A percentile compares a stretch with the other conserved stretches of the same genome.
Conservation (phyloP, 352 stramenopile genomes). For the Phytophthora pistaciae region DNA sequence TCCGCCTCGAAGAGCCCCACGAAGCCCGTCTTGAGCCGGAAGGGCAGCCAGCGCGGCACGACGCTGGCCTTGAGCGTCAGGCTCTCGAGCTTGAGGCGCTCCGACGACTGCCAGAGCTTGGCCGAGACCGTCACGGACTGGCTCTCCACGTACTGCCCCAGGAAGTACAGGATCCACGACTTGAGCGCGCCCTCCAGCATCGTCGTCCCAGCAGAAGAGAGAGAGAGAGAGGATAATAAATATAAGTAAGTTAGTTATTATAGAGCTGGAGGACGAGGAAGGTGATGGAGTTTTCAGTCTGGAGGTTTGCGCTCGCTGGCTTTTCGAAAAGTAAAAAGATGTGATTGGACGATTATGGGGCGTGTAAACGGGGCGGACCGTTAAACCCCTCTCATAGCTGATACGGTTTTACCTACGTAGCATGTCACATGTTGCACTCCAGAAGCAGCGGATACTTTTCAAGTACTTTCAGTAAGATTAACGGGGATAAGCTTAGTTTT, state of each 20-base stretch:
- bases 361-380: background rate
- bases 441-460: background rate
- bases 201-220: background rate
- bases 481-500: background rate
- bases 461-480: background rate
- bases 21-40: slow-evolving; percentile 88
- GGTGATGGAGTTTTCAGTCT: background rate
- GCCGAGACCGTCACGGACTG: slow-evolving; percentile 86
- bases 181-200: slow-evolving; percentile 92
- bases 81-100: slow-evolving; percentile 90
- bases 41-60: slow-evolving; percentile 84
- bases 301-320: slow-evolving; percentile 12
- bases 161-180: slow-evolving; percentile 88
- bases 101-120: slow-evolving; percentile 89
- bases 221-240: background rate
- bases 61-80: slow-evolving; percentile 86
- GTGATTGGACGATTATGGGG: slow-evolving; percentile 31
- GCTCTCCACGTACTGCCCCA: slow-evolving; percentile 90
- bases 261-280: background rate
- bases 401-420: background rate
- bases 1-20: slow-evolving; percentile 89
- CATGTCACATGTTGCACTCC: slow-evolving; percentile 18
- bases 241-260: too few relatives aligned
- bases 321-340: slow-evolving; percentile 24
- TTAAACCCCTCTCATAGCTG: background rate